Evolutionary conservation across 169 alveolate genomes (phyloP), one percentile per base, ranked within the genome.

Genomic region (Neospora caninum): DNA sequence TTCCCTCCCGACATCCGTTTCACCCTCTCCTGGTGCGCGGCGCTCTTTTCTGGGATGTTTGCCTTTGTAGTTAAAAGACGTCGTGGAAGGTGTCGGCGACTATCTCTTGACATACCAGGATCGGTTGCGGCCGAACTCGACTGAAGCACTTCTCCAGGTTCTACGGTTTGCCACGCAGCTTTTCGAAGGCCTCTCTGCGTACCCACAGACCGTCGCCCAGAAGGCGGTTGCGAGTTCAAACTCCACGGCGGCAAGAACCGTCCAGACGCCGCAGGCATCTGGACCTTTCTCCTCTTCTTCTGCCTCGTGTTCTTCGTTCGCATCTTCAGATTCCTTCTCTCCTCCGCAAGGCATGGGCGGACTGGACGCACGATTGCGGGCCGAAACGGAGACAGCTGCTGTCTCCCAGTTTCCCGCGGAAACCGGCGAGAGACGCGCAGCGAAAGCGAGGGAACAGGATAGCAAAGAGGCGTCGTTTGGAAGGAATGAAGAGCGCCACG

Each of bases 101-200:
- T 92, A 92, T 54, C 49, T 84, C 27, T 36, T n/a, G 67, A 22
- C 41, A 36, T 92, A 58, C 70, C 38, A 31, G 13, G 64, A 53
- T n/a, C 70, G 95, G 22, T 78, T 92, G n/a, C 78, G 69, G 25
- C 88, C 95, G 34, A 64, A 87, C 27, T 39, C 88, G 34, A 42
- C 39, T 54, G 92, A 92, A 41, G 36, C 70, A 49, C 88, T 92
- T 18, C 88, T 78, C 42, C 95, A 92, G 92, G 88, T 92, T 13
- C 36, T 39, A 27, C 88, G 95, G 2, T 69, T 92, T 25, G 70
- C 53, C 7, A 88, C 58, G 58, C 36, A 43, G 29, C 89, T 82
- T 82, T 82, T 42, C 41, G 89, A 82, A 1, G 69, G 89, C 34
- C 89, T 38, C 84, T 73, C 49, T 43, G 9, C 49, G 9, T 34